A percentile compares a stretch with the other conserved stretches of the same genome.
phyloP scores from a whole-genome alignment of 1,284 basidiomycete genomes.

The Neonothopanus nambi region DNA sequence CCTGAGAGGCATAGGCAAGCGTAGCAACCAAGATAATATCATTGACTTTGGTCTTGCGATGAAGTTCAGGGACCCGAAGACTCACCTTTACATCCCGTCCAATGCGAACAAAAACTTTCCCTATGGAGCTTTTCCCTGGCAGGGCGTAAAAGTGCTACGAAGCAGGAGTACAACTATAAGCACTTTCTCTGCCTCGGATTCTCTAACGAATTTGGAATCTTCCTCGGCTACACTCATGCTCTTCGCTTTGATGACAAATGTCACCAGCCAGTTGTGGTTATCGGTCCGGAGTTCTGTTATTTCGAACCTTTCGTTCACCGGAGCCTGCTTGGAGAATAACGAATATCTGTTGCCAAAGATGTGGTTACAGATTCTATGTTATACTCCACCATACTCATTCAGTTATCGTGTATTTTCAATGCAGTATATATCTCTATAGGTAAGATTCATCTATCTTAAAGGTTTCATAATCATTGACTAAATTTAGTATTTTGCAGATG shows the following conservation, averaged over 20 bases:
- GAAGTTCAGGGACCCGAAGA: constrained; percentile 99
- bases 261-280: constrained; percentile 49
- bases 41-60: constrained; percentile 99
- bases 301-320: constrained; percentile 29
- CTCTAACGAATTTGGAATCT: constrained; percentile 97
- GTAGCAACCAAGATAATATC: constrained; percentile 98
- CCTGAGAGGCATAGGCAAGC: constrained; percentile 99
- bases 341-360: constrained; percentile 14
- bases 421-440: too few relatives aligned
- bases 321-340: constrained; percentile 15
- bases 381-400: constrained; percentile 40
- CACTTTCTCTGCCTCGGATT: constrained; percentile 95
- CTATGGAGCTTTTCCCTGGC: constrained; percentile 94
- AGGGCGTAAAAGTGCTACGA: constrained; percentile 98
- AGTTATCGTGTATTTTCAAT: too few relatives aligned
- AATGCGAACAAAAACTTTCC: constrained; percentile 99
- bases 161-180: constrained; percentile 99
- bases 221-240: constrained; percentile 96
- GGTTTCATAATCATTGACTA: constrained; percentile 27
- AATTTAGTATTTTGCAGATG: too few relatives aligned
- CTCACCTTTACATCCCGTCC: constrained; percentile 98
- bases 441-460: too few relatives aligned
- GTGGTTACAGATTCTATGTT: constrained; percentile 11
- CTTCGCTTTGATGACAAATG: constrained; percentile 98
- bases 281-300: constrained; percentile 30